Conservation (phyloP, 768 basidiomycete species). For the Suillus clintonianus region DNA sequence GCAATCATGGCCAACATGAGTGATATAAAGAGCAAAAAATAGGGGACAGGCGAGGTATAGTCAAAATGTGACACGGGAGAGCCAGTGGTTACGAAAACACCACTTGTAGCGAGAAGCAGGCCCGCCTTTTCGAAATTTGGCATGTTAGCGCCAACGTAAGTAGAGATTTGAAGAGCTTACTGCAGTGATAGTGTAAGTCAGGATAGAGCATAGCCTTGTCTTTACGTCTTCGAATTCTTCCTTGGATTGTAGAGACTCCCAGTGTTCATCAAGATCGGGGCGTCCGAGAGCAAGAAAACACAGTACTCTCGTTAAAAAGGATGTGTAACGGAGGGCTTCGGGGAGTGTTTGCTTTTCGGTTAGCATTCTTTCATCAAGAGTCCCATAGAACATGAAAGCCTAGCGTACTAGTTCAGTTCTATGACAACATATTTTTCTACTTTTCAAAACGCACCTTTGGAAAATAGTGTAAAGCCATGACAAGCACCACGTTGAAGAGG, state of each 20-base stretch:
- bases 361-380: not conserved
- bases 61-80: not conserved
- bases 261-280: not conserved
- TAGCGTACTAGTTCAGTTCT: not conserved
- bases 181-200: not conserved
- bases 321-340: not conserved
- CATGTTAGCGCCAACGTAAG: not conserved
- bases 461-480: not conserved
- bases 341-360: not conserved
- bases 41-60: not conserved
- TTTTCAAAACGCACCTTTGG: not conserved
- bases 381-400: not conserved
- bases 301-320: not conserved
- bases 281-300: not conserved
- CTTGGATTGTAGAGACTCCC: not conserved
- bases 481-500: not conserved
- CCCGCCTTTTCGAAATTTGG: not conserved
- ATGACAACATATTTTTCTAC: not conserved
- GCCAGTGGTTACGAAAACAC: not conserved
- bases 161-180: not conserved
- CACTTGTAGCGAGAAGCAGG: not conserved
- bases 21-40: not conserved
- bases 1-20: not conserved
- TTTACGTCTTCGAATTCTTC: not conserved
- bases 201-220: not conserved